These are phyloP conservation scores for Trametes meyenii DNA, from an alignment of 768 basidiomycete genomes.

Conservation along the genomic window DNA sequence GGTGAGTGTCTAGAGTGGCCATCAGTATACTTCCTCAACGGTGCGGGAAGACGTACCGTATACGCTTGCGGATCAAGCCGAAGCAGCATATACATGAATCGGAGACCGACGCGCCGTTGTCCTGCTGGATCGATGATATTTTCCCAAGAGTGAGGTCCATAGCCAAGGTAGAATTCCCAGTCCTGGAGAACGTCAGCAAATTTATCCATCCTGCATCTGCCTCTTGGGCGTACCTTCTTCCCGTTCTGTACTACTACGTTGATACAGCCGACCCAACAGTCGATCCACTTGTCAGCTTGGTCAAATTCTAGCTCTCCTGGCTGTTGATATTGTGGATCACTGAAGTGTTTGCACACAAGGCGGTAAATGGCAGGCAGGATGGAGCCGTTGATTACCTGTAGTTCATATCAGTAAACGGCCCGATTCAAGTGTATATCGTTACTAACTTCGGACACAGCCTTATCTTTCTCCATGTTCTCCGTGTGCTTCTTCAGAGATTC, in stretches of 20 bases:
- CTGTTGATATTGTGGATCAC: constrained; percentile 34
- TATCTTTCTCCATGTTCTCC: constrained; percentile 48
- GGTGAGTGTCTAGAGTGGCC: constrained; percentile 41
- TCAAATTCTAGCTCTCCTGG: constrained; percentile 20
- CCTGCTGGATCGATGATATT: constrained; percentile 53
- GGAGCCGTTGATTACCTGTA: constrained; percentile 50
- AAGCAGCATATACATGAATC: constrained; percentile 60
- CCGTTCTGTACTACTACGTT: constrained; percentile 59
- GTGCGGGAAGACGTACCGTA: constrained; percentile 42
- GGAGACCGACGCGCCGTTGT: constrained; percentile 61
- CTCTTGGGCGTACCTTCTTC: constrained; percentile 38
- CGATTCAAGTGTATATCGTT: constrained; percentile 1
- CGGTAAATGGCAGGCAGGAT: constrained; percentile 59
- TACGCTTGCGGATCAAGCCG: constrained; percentile 65
- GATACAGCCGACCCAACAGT: constrained; percentile 76
- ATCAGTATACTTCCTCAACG: constrained; percentile 1
- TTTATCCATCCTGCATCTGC: not conserved
- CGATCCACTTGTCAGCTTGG: constrained; percentile 60
- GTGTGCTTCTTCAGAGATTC: constrained; percentile 24
- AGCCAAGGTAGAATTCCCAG: constrained; percentile 61
- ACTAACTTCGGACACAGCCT: constrained; percentile 50
- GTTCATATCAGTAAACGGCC: not conserved
- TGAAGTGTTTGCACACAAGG: constrained; percentile 53
- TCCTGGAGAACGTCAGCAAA: constrained; percentile 41
- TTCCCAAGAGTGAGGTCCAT: constrained; percentile 56